A percentile compares a stretch with the other conserved stretches of the same genome.
Conservation (phyloP, 1,139 yeast genomes). For the Debaryomyces subglobosus region DNA sequence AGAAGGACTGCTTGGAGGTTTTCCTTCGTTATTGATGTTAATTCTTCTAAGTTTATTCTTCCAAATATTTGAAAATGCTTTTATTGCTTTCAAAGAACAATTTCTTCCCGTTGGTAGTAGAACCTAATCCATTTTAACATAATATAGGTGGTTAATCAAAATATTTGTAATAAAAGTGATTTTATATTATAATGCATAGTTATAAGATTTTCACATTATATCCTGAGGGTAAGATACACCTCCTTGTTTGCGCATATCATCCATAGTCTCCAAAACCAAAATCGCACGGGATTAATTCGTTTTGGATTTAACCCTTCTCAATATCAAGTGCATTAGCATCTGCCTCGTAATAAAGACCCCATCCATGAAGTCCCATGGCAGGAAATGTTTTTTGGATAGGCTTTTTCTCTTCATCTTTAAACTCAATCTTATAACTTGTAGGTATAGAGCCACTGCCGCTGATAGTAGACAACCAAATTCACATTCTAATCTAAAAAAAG, state of each 20-base stretch:
- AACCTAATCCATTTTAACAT: too few relatives aligned
- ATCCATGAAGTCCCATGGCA: conserved; percentile 13
- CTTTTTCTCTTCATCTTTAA: conserved; percentile 13
- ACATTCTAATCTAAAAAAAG: neutral
- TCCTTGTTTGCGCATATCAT: conserved; percentile 31
- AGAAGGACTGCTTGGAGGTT: too few relatives aligned
- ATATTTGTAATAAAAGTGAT: too few relatives aligned
- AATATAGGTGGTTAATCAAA: too few relatives aligned
- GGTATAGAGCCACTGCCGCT: conserved; percentile 23
- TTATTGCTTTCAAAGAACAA: too few relatives aligned
- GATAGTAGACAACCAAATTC: neutral
- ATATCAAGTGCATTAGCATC: conserved; percentile 39
- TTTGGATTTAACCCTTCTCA: conserved; percentile 27
- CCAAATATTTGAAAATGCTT: too few relatives aligned
- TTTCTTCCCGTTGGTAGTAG: too few relatives aligned
- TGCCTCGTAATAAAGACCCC: conserved; percentile 44
- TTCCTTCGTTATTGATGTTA: too few relatives aligned
- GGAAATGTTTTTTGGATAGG: conserved; percentile 13
- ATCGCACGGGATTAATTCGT: conserved; percentile 25
- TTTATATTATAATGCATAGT: too few relatives aligned
- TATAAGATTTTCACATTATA: too few relatives aligned
- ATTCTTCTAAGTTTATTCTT: too few relatives aligned
- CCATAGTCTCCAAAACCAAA: conserved; percentile 35
- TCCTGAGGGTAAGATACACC: conserved; percentile 20
- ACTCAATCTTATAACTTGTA: conserved; percentile 22